phyloP scores from a whole-genome alignment of 2,329 filamentous ascomycete genomes.

The Botryotinia convoluta region DNA sequence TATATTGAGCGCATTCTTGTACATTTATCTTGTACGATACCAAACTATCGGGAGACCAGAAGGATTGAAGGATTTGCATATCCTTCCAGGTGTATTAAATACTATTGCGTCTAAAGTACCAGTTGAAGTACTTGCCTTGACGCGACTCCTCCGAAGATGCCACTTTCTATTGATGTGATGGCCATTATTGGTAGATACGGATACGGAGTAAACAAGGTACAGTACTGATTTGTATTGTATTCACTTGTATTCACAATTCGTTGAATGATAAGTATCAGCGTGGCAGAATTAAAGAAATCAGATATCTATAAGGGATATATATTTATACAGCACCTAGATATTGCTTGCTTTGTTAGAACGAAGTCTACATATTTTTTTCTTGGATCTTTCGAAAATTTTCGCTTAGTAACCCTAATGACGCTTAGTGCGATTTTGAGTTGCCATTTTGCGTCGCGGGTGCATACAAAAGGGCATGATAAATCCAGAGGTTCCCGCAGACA shows the following conservation, averaged over 20 bases:
- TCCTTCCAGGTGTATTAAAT: background rate
- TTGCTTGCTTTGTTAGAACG: background rate
- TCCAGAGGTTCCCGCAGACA: constrained; percentile 14
- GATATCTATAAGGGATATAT: background rate
- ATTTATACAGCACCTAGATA: background rate
- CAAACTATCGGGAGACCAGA: background rate
- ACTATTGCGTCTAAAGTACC: background rate
- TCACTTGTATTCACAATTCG: background rate
- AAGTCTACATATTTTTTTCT: background rate
- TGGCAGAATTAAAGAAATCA: background rate
- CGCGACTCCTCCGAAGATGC: background rate
- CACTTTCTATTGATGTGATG: background rate
- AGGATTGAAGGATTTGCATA: background rate
- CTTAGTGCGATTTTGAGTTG: constrained; percentile 13
- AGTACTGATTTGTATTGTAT: background rate
- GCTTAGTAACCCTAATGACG: constrained; percentile 13
- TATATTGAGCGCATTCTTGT: constrained; percentile 2
- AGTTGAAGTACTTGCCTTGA: background rate
- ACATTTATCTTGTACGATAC: constrained; percentile 15
- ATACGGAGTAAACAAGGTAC: background rate
- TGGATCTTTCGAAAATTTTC: background rate
- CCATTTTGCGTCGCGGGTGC: constrained; percentile 3
- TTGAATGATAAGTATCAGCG: background rate
- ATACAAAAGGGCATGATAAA: constrained; percentile 18
- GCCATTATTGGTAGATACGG: background rate